Conservation (phyloP, 345 rosid species). For the Aquilaria malaccensis region DNA sequence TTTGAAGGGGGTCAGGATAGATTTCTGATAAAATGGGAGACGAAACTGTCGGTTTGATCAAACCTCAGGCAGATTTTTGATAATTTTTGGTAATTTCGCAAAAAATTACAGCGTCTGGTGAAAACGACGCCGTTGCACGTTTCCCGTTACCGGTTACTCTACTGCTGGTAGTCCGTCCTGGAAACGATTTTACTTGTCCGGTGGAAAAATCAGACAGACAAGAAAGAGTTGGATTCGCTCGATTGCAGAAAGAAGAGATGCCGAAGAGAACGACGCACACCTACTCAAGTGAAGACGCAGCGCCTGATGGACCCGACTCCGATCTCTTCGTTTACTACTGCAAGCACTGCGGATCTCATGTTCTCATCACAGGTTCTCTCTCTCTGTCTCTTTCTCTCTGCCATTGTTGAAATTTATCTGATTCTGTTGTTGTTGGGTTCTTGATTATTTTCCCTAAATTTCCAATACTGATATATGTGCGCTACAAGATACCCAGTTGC, state of each 20-base stretch:
- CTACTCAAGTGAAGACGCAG: constrained; percentile 99
- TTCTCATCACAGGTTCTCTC: constrained; percentile 84
- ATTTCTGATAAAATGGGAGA: no score
- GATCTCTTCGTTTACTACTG: constrained; percentile 99
- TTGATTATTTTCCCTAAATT: neutral
- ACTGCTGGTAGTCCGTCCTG: no score
- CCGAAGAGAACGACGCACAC: constrained; percentile 99
- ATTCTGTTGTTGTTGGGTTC: neutral
- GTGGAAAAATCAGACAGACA: no score
- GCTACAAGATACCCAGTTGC: constrained; percentile 89
- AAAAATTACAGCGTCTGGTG: no score
- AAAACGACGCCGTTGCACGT: no score
- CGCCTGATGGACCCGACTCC: constrained; percentile 90
- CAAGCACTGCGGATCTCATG: constrained; percentile 96
- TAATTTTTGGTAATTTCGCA: no score
- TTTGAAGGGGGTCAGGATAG: no score
- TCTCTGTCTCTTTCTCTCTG: constrained; percentile 8
- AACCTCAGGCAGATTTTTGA: no score
- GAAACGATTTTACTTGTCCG: no score
- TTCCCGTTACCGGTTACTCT: no score
- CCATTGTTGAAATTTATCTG: neutral
- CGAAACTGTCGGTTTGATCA: no score
- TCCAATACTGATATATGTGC: constrained; percentile 29
- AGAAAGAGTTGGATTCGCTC: no score
- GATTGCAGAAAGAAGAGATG: constrained; percentile 30